These are phyloP conservation scores for Lipomyces yamanashiensis DNA, from an alignment of 805 yeast species.

Conservation along the genomic window DNA sequence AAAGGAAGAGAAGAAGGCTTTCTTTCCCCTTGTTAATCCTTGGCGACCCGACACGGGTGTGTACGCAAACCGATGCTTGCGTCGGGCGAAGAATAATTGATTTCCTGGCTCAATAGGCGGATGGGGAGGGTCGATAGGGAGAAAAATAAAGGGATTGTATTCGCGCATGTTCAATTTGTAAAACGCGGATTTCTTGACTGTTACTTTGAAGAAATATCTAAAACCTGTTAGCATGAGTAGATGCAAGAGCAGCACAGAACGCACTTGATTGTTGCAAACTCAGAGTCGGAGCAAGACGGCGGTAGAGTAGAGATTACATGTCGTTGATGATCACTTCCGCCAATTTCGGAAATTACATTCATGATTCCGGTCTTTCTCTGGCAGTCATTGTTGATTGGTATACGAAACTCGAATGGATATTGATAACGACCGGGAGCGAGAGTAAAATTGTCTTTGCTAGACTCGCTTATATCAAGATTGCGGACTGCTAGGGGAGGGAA, in stretches of 20 bases:
- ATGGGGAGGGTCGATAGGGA: conserved; percentile 50
- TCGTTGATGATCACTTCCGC: conserved; percentile 23
- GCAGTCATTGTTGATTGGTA: conserved; percentile 44
- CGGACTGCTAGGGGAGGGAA: conserved; percentile 46
- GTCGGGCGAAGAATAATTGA: conserved; percentile 52
- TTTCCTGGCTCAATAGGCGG: conserved; percentile 14
- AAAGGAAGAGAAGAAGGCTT: conserved; percentile 20
- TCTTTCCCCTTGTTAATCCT: conserved; percentile 10
- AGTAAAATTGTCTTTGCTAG: conserved; percentile 41
- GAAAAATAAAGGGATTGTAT: conserved; percentile 56
- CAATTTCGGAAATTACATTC: conserved; percentile 5
- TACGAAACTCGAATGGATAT: conserved; percentile 45
- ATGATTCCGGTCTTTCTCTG: conserved; percentile 10
- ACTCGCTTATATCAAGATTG: conserved; percentile 27
- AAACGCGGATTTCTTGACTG: conserved; percentile 59
- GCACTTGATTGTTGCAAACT: conserved; percentile 15
- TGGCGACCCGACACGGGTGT: conserved; percentile 5
- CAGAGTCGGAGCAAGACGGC: conserved; percentile 43
- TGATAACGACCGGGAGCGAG: conserved; percentile 45
- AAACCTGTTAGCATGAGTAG: conserved; percentile 14
- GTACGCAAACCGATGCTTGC: conserved; percentile 36
- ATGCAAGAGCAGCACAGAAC: conserved; percentile 32
- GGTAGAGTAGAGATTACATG: conserved; percentile 42
- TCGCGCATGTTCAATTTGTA: conserved; percentile 55
- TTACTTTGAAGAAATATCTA: conserved; percentile 65